A percentile compares a stretch with the other conserved stretches of the same genome.
phyloP scores from a whole-genome alignment of 352 stramenopile genomes.

The Achlya hypogyna region DNA sequence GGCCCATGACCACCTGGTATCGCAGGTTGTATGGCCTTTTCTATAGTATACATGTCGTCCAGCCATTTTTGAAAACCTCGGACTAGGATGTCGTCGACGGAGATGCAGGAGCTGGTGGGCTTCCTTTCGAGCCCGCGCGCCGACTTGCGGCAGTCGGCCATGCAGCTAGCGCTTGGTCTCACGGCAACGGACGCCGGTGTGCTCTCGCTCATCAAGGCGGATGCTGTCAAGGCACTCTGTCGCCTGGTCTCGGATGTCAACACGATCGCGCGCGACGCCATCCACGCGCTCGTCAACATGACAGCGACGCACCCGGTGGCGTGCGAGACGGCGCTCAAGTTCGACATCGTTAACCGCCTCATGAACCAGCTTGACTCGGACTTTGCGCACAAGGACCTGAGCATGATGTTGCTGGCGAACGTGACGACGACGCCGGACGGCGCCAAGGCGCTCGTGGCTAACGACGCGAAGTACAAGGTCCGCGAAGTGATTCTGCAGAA shows the following conservation, averaged over 20 bases:
- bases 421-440: slow-evolving; percentile 10
- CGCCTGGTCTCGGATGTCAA: slow-evolving; percentile 76
- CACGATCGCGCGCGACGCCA: slow-evolving; percentile 72
- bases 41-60: neutral
- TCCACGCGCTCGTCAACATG: slow-evolving; percentile 82
- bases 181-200: slow-evolving; percentile 73
- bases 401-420: slow-evolving; percentile 81
- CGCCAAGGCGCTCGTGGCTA: slow-evolving; percentile 19
- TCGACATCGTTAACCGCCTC: slow-evolving; percentile 75
- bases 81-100: slow-evolving; percentile 2
- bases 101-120: slow-evolving; percentile 68
- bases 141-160: slow-evolving; percentile 77
- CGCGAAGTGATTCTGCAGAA: slow-evolving; percentile 76
- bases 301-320: slow-evolving; percentile 57
- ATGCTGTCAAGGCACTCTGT: slow-evolving; percentile 69
- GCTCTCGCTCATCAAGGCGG: slow-evolving; percentile 64
- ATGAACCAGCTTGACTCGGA: slow-evolving; percentile 78
- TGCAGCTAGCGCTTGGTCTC: slow-evolving; percentile 70
- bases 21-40: no score
- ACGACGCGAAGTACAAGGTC: slow-evolving; percentile 31
- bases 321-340: slow-evolving; percentile 66
- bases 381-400: slow-evolving; percentile 73
- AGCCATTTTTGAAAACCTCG: neutral
- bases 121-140: slow-evolving; percentile 76
- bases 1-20: no score